Evolutionary conservation across 768 basidiomycete species (phyloP).

Genomic region (Neoboletus subvelutipes): DNA sequence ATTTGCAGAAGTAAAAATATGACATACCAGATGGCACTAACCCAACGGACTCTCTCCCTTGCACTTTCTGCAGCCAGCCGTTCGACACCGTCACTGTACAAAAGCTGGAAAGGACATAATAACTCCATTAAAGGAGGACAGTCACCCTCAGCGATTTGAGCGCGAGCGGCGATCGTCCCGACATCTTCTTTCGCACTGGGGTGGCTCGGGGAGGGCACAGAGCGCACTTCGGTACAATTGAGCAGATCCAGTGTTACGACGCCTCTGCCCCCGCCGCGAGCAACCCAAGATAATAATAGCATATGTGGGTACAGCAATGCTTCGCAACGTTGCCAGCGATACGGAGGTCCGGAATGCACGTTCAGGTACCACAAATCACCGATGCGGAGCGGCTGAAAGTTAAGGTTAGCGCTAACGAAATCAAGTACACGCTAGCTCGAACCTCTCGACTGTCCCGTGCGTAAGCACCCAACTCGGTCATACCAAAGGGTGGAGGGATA

Average conservation of each 20-base stretch:
- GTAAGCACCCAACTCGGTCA: constrained; percentile 45
- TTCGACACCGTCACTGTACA: constrained; percentile 89
- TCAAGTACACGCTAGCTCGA: constrained; percentile 7
- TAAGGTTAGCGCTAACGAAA: constrained; percentile 10
- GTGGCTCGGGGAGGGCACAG: constrained; percentile 78
- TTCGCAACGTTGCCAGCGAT: constrained; percentile 79
- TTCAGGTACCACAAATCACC: constrained; percentile 91
- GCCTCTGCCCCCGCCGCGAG: constrained; percentile 77
- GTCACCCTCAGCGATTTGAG: constrained; percentile 49
- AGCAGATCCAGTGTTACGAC: constrained; percentile 84
- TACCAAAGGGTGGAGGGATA: constrained; percentile 47
- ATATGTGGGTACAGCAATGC: constrained; percentile 82
- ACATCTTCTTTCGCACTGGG: constrained; percentile 82
- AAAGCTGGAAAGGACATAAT: constrained; percentile 86
- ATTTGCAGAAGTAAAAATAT: background rate
- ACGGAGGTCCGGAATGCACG: constrained; percentile 79
- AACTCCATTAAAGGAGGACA: constrained; percentile 58
- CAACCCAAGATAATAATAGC: constrained; percentile 84
- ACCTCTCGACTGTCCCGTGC: constrained; percentile 46
- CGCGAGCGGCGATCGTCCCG: constrained; percentile 76
- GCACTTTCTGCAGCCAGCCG: constrained; percentile 86
- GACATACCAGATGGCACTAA: constrained; percentile 81
- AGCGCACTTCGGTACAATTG: constrained; percentile 84
- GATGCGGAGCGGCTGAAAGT: constrained; percentile 74
- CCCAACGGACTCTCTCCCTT: constrained; percentile 86